A percentile compares a stretch with the other conserved stretches of the same genome.
Evolutionary conservation across 441 rosid genomes (phyloP).

Genomic region (Monsonia emarginata): DNA sequence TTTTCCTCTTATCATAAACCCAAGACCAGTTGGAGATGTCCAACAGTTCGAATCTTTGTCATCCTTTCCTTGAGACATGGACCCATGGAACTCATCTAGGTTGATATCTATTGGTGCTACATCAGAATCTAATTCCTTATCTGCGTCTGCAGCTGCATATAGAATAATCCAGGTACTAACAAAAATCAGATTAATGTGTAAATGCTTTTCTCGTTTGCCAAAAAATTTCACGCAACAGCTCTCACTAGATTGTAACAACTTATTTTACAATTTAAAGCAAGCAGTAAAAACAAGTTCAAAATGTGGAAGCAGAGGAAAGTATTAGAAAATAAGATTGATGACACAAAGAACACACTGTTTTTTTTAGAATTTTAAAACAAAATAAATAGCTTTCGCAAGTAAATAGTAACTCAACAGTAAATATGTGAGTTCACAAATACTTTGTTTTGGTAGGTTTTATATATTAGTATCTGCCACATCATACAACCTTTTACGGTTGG

Average conservation of each 20-base stretch:
- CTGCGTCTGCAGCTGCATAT: slow-evolving; percentile 45
- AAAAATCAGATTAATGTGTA: background rate
- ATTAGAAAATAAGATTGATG: background rate
- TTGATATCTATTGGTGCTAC: slow-evolving; percentile 45
- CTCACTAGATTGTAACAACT: background rate
- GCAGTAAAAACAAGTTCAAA: background rate
- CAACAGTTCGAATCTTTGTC: slow-evolving; percentile 80
- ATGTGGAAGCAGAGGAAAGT: background rate
- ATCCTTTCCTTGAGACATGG: slow-evolving; percentile 51
- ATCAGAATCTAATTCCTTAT: slow-evolving; percentile 54
- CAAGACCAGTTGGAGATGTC: slow-evolving; percentile 75
- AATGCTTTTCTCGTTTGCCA: background rate
- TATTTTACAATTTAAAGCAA: background rate
- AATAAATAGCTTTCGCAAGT: background rate
- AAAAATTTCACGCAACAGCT: background rate
- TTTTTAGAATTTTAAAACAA: background rate
- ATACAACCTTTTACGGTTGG: background rate
- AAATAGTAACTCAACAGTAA: background rate
- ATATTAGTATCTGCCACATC: background rate
- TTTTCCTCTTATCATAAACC: slow-evolving; percentile 93
- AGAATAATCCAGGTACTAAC: slow-evolving; percentile 15
- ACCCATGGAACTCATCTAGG: slow-evolving; percentile 48
- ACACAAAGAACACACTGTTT: background rate
- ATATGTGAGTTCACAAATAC: background rate
- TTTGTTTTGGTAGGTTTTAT: background rate